Evolutionary conservation across 2,329 filamentous ascomycete species (phyloP).

Genomic region (Aureobasidium sp.): DNA sequence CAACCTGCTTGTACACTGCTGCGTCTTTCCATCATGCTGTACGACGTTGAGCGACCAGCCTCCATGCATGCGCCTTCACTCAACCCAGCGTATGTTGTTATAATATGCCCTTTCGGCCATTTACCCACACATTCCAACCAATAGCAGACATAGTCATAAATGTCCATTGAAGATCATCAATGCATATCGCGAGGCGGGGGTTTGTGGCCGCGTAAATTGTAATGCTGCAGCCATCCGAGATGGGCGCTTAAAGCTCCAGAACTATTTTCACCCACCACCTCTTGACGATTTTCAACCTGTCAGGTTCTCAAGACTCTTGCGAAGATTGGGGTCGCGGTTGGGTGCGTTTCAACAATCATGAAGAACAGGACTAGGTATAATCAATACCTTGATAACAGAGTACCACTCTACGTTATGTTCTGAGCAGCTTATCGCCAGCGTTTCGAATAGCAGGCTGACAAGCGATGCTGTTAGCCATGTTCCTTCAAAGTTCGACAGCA

Average conservation of each 20-base stretch:
- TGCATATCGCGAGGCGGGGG: not conserved
- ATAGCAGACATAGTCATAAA: not conserved
- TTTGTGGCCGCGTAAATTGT: not conserved
- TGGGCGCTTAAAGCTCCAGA: constrained; percentile 4
- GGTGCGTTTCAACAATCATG: too few species aligned
- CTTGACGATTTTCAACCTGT: too few species aligned
- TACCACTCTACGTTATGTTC: too few species aligned
- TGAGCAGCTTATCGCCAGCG: too few species aligned
- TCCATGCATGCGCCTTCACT: not conserved
- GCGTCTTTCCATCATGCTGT: not conserved
- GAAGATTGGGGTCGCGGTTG: not conserved
- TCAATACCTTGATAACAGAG: too few species aligned
- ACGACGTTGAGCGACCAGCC: not conserved
- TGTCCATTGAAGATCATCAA: not conserved
- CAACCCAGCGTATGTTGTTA: not conserved
- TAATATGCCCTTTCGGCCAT: not conserved
- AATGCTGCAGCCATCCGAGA: not conserved
- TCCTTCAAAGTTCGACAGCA: too few species aligned
- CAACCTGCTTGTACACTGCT: not conserved
- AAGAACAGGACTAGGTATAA: too few species aligned
- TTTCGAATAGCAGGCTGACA: too few species aligned
- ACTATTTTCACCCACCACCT: not conserved
- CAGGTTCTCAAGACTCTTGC: not conserved
- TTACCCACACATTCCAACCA: not conserved
- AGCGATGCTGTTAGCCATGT: too few species aligned